Evolutionary conservation across 1,284 basidiomycete genomes (phyloP).

Genomic region (Papiliotrema terrestris): DNA sequence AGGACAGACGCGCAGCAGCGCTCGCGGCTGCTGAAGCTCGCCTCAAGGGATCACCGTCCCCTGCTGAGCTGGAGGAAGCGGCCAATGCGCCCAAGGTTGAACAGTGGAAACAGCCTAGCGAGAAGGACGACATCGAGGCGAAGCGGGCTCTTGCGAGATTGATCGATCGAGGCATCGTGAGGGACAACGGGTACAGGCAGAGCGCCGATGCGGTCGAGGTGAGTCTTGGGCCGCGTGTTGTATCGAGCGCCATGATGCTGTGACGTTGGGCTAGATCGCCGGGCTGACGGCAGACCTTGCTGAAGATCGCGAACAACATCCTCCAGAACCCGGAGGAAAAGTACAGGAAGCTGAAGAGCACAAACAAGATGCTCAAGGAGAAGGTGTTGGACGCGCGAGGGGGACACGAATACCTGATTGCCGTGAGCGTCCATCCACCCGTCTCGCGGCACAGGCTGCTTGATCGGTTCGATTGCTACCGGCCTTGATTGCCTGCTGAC

Average conservation of each 20-base stretch:
- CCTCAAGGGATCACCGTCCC: slow-evolving; percentile 5
- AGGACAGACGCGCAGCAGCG: slow-evolving; percentile 17
- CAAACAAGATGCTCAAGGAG: slow-evolving; percentile 33
- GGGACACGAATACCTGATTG: slow-evolving; percentile 42
- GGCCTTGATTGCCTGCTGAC: no score
- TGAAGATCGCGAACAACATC: slow-evolving; percentile 45
- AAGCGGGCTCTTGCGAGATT: slow-evolving; percentile 29
- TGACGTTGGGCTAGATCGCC: neutral
- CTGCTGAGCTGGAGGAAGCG: neutral
- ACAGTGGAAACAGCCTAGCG: slow-evolving; percentile 14
- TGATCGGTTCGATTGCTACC: no score
- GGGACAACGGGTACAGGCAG: slow-evolving; percentile 39
- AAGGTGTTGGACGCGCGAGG: slow-evolving; percentile 38
- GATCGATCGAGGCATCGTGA: slow-evolving; percentile 39
- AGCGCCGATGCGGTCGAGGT: slow-evolving; percentile 42
- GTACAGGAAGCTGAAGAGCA: slow-evolving; percentile 34
- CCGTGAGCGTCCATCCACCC: slow-evolving; percentile 22
- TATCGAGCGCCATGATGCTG: neutral
- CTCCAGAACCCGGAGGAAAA: slow-evolving; percentile 33
- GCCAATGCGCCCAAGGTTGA: neutral
- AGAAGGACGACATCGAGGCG: slow-evolving; percentile 30
- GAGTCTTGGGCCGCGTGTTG: slow-evolving; percentile 12
- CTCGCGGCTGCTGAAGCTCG: slow-evolving; percentile 40
- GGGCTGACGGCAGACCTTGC: slow-evolving; percentile 31
- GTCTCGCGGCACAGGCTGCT: no score